Evolutionary conservation across 768 basidiomycete genomes (phyloP).

Genomic region (Nevesoporus exiguus): DNA sequence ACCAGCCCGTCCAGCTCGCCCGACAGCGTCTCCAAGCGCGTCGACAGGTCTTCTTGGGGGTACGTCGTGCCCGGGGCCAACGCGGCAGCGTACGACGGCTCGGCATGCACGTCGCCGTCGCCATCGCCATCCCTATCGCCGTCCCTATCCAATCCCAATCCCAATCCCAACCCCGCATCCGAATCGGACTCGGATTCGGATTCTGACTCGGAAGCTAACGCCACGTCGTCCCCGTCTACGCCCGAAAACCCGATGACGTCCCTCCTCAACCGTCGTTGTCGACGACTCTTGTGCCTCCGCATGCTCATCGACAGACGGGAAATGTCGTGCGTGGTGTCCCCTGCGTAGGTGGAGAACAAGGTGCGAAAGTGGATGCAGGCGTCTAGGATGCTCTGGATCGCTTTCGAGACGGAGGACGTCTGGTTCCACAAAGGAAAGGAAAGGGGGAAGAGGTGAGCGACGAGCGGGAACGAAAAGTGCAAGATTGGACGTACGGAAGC

Average conservation of each 20-base stretch:
- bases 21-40: conserved; percentile 59
- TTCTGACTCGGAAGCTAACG: too few species aligned
- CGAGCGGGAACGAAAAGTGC: background rate
- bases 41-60: conserved; percentile 49
- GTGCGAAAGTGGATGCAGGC: conserved; percentile 69
- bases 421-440: conserved; percentile 25
- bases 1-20: conserved; percentile 69
- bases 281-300: conserved; percentile 60
- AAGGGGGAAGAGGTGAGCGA: background rate
- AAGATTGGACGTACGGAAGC: conserved; percentile 43
- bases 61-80: too few species aligned
- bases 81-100: conserved; percentile 36
- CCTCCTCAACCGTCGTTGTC: conserved; percentile 49
- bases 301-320: conserved; percentile 48
- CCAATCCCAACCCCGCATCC: conserved; percentile 22
- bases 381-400: conserved; percentile 68
- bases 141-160: too few species aligned
- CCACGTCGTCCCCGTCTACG: too few species aligned
- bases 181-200: conserved; percentile 35
- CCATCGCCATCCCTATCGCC: background rate
- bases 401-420: conserved; percentile 62
- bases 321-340: conserved; percentile 58
- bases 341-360: conserved; percentile 56
- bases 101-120: background rate
- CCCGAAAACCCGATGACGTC: conserved; percentile 68